These are phyloP conservation scores for Cucumis melo DNA, from an alignment of 306 rosid species.

Conservation along the genomic window DNA sequence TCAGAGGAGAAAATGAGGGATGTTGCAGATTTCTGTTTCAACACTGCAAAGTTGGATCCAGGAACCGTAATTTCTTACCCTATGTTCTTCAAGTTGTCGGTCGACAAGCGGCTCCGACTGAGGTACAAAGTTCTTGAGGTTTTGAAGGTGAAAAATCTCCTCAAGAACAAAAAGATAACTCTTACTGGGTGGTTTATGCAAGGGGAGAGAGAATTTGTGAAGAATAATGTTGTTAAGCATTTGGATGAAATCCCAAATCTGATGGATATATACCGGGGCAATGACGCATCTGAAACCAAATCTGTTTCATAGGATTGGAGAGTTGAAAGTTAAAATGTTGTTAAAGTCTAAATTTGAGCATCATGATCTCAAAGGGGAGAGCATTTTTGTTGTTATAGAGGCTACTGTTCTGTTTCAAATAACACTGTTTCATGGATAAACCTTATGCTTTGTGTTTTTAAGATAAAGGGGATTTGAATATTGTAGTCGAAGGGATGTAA, in stretches of 20 bases:
- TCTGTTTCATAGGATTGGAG: no score
- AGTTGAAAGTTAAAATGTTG: no score
- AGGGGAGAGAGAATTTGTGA: background rate
- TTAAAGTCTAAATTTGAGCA: no score
- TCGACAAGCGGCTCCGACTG: background rate
- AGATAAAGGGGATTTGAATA: no score
- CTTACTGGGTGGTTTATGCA: background rate
- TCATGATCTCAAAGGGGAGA: background rate
- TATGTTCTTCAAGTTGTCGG: background rate
- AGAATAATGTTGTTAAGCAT: no score
- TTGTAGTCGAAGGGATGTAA: no score
- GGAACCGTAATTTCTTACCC: background rate
- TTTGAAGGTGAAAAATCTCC: slow-evolving; percentile 4
- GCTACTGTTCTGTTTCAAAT: background rate
- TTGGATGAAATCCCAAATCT: no score
- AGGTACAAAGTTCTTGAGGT: slow-evolving; percentile 9
- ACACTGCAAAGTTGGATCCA: slow-evolving; percentile 4
- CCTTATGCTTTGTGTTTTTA: no score
- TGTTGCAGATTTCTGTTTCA: slow-evolving; percentile 5
- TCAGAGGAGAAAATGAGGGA: slow-evolving; percentile 12
- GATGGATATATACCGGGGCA: no score
- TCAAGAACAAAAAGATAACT: background rate
- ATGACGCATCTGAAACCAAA: no score
- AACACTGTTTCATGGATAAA: background rate
- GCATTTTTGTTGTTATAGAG: background rate